A percentile compares a stretch with the other conserved stretches of the same genome.
These are phyloP conservation scores for Nelumbo lutea DNA, from an alignment of 164 flowering plant species.

Conservation along the genomic window DNA sequence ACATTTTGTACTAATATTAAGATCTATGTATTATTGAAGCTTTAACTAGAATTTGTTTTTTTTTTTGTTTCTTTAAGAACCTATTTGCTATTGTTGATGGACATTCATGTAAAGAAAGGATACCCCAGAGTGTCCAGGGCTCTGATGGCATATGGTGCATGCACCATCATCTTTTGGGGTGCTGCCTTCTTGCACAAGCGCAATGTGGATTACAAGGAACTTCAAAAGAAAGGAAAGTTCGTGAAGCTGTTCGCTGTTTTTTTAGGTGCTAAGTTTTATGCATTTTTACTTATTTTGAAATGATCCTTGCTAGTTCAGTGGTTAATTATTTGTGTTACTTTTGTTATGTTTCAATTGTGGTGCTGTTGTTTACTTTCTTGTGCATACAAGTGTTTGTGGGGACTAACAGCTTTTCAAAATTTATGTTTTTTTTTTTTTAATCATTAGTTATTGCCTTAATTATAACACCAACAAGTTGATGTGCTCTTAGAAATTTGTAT, in stretches of 20 bases:
- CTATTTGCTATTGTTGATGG: slow-evolving; percentile 54
- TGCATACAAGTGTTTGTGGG: no score
- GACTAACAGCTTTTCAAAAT: no score
- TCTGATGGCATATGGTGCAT: slow-evolving; percentile 52
- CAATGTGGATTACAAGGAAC: slow-evolving; percentile 45
- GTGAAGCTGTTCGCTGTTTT: slow-evolving; percentile 86
- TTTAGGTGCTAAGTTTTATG: slow-evolving; percentile 54
- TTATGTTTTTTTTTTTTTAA: no score
- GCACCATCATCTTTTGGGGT: slow-evolving; percentile 81
- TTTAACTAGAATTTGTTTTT: slow-evolving; percentile 3
- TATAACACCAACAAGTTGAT: no score
- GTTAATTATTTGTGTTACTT: neutral
- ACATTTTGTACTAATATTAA: slow-evolving; percentile 1
- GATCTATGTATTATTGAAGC: neutral
- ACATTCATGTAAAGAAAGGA: slow-evolving; percentile 57
- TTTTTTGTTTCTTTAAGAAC: slow-evolving; percentile 28
- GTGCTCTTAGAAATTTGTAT: no score
- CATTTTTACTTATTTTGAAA: neutral
- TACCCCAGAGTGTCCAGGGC: slow-evolving; percentile 50
- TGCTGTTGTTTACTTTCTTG: no score
- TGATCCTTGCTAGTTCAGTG: neutral
- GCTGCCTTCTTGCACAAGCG: slow-evolving; percentile 76
- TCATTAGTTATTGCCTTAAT: no score
- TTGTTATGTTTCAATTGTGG: no score
- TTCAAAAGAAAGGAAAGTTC: slow-evolving; percentile 52